Conservation (phyloP, 2,329 filamentous ascomycete species). For the Passalora sequoiae region DNA sequence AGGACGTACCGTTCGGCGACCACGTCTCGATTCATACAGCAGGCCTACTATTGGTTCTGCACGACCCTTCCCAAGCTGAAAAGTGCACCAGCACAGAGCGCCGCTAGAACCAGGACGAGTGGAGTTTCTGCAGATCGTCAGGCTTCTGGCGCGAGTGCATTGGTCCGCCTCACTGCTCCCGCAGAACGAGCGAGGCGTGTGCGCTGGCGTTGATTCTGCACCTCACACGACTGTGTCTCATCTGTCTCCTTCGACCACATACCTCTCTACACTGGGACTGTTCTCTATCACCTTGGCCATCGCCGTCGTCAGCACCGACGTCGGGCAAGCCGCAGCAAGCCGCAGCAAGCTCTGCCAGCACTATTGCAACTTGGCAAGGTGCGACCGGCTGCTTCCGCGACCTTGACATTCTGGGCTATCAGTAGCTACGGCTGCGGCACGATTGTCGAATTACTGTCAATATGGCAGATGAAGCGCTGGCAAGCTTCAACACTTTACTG, state of each 20-base stretch:
- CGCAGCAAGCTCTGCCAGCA: neutral
- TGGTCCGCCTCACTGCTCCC: slow-evolving; percentile 6
- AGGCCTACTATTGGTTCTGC: neutral
- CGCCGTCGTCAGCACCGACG: no score
- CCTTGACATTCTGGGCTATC: slow-evolving; percentile 2
- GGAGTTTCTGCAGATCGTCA: slow-evolving; percentile 1
- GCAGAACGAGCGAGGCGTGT: slow-evolving; percentile 4
- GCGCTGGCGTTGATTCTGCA: slow-evolving; percentile 6
- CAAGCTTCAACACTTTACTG: slow-evolving; percentile 27
- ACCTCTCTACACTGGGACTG: no score
- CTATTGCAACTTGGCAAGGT: slow-evolving; percentile 6
- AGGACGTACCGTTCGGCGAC: neutral
- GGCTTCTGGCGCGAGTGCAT: slow-evolving; percentile 1
- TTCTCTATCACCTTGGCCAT: no score
- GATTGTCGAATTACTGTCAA: no score
- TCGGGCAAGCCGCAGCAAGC: no score
- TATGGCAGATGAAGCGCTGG: slow-evolving; percentile 32
- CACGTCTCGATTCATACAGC: neutral
- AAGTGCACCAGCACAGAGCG: slow-evolving; percentile 1
- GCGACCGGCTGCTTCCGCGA: slow-evolving; percentile 6
- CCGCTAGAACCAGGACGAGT: neutral
- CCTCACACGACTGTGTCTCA: slow-evolving; percentile 7
- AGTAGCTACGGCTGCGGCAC: no score
- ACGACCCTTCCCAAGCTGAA: neutral
- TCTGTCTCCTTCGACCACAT: neutral